Evolutionary conservation across 73 alveolate genomes (phyloP).

Genomic region (Symbiodinium pilosum): DNA sequence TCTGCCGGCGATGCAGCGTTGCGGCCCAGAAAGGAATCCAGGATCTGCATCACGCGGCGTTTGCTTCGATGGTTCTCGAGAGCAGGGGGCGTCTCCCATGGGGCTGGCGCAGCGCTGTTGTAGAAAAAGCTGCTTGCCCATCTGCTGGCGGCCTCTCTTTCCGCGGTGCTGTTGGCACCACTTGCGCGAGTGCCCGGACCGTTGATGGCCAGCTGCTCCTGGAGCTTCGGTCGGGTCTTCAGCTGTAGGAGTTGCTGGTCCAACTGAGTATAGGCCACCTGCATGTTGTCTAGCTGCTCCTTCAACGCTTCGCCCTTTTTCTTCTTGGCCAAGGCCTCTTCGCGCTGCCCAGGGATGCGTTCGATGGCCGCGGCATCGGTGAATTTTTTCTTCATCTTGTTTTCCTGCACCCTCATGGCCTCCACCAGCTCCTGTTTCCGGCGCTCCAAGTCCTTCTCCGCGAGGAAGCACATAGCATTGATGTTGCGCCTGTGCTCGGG

Average conservation of each 20-base stretch:
- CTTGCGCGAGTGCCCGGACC: too few relatives aligned
- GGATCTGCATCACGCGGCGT: background rate
- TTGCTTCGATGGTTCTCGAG: background rate
- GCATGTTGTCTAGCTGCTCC: background rate
- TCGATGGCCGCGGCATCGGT: background rate
- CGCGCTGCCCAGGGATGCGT: background rate
- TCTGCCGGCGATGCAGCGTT: background rate
- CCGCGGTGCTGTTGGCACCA: too few relatives aligned
- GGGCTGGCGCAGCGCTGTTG: background rate
- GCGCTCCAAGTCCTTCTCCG: background rate
- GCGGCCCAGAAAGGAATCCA: too few relatives aligned
- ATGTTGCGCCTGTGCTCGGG: constrained; percentile 1
- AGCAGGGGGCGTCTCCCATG: background rate
- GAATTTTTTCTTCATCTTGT: background rate
- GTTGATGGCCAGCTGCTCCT: too few relatives aligned
- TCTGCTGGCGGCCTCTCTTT: background rate
- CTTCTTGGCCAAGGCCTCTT: background rate
- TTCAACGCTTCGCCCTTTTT: background rate
- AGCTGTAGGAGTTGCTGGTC: background rate
- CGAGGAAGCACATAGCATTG: background rate
- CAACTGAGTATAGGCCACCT: background rate
- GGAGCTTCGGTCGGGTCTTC: background rate
- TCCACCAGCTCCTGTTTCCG: background rate
- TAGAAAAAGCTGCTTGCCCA: background rate
- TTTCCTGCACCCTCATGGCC: background rate